These are phyloP conservation scores for Fusarium torreyae DNA, from an alignment of 2,329 filamentous ascomycete genomes.

Conservation along the genomic window DNA sequence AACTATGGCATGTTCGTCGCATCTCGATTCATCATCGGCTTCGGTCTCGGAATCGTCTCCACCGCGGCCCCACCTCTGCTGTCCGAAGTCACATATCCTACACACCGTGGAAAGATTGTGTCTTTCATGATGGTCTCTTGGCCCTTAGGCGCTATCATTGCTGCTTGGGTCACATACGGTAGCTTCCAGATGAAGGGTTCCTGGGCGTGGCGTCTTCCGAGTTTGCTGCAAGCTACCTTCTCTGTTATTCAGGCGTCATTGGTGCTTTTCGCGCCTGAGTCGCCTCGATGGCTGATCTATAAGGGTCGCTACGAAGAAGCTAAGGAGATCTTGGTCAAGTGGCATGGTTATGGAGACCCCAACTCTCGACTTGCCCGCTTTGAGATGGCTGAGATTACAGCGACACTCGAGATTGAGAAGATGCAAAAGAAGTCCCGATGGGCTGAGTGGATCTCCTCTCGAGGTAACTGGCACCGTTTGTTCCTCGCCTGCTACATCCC, in stretches of 20 bases:
- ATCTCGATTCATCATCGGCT: constrained; percentile 54
- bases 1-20: constrained; percentile 56
- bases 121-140: constrained; percentile 50
- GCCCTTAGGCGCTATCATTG: constrained; percentile 40
- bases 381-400: constrained; percentile 46
- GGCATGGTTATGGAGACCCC: constrained; percentile 42
- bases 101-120: constrained; percentile 53
- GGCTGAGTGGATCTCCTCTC: constrained; percentile 39
- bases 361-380: constrained; percentile 31
- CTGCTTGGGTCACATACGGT: constrained; percentile 57
- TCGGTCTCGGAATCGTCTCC: constrained; percentile 58
- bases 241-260: constrained; percentile 26
- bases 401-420: constrained; percentile 46
- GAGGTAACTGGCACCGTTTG: constrained; percentile 52
- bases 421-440: constrained; percentile 45
- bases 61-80: constrained; percentile 55
- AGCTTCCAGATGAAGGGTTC: constrained; percentile 57
- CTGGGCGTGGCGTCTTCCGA: constrained; percentile 67
- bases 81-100: constrained; percentile 56
- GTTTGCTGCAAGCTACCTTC: constrained; percentile 60
- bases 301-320: constrained; percentile 48
- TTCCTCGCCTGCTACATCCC: constrained; percentile 52
- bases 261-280: constrained; percentile 41
- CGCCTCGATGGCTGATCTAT: constrained; percentile 47
- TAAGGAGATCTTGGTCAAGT: constrained; percentile 38